A percentile compares a stretch with the other conserved stretches of the same genome.
phyloP scores from a whole-genome alignment of 169 alveolate species.

The Plasmodium vivax region DNA sequence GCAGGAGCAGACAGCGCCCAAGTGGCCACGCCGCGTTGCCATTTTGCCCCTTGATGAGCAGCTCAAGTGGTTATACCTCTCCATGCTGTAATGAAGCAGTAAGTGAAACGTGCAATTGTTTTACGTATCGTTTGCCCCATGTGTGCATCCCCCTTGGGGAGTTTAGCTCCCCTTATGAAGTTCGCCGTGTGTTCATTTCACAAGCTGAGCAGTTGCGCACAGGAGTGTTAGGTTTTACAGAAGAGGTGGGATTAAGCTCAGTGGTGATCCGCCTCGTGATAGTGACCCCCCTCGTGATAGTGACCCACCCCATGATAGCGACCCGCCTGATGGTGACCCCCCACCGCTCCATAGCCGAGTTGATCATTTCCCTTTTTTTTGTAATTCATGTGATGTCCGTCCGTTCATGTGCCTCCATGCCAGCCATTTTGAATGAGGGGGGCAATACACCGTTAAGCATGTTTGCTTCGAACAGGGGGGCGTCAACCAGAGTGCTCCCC shows the following conservation, averaged over 20 bases:
- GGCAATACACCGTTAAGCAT: not conserved
- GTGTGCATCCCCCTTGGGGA: not conserved
- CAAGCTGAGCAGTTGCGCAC: not conserved
- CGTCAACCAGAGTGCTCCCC: not conserved
- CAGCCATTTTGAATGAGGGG: not conserved
- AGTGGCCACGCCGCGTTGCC: not conserved
- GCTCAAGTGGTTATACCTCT: not conserved
- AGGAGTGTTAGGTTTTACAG: not conserved
- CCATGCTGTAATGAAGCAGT: not conserved
- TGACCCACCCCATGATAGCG: too few species aligned
- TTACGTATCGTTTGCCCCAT: not conserved
- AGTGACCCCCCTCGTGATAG: too few species aligned
- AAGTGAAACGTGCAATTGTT: not conserved
- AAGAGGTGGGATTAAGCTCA: not conserved
- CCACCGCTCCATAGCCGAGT: not conserved
- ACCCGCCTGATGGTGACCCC: too few species aligned
- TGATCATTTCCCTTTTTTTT: not conserved
- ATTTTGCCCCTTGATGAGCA: not conserved
- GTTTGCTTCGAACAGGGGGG: not conserved
- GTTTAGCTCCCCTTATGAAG: not conserved
- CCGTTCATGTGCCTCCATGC: not conserved
- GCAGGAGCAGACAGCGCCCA: not conserved
- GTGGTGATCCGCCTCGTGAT: not conserved
- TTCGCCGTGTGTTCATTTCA: not conserved
- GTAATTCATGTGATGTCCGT: constrained; percentile 28